These are phyloP conservation scores for Lactarius sanguifluus DNA, from an alignment of 768 basidiomycete genomes.

Conservation along the genomic window DNA sequence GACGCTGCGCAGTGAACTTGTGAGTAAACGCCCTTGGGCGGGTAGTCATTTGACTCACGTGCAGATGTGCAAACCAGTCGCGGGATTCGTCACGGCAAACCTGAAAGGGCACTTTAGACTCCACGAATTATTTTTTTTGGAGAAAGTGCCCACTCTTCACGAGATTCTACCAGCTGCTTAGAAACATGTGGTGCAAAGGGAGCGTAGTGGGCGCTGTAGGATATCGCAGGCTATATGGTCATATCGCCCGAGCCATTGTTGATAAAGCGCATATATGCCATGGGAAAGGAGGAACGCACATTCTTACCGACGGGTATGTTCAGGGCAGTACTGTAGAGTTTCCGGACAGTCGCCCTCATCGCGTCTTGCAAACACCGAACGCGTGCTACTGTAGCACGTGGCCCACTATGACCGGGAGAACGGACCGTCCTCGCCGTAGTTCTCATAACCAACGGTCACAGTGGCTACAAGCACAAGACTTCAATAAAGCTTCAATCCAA, in stretches of 20 bases:
- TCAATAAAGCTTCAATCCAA: too few species aligned
- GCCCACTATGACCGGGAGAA: neutral
- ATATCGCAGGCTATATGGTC: constrained; percentile 10
- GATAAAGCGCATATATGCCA: neutral
- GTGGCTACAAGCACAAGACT: too few species aligned
- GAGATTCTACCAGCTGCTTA: neutral
- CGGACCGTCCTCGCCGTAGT: neutral
- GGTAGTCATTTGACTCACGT: constrained; percentile 39
- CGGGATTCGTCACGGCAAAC: constrained; percentile 63
- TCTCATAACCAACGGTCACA: too few species aligned
- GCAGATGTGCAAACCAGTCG: constrained; percentile 59
- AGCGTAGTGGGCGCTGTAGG: constrained; percentile 16
- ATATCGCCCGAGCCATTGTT: neutral
- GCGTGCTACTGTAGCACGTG: neutral
- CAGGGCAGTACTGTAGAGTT: neutral
- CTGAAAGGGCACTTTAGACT: constrained; percentile 35
- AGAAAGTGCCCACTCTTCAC: constrained; percentile 13
- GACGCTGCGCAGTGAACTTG: constrained; percentile 43
- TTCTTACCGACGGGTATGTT: neutral
- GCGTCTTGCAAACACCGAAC: neutral
- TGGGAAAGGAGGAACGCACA: neutral
- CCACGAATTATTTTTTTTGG: too few species aligned
- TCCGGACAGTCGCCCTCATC: constrained; percentile 17
- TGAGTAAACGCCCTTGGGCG: neutral
- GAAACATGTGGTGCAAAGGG: constrained; percentile 19